These are phyloP conservation scores for Exophiala bonariae DNA, from an alignment of 2,329 filamentous ascomycete species.

Conservation along the genomic window DNA sequence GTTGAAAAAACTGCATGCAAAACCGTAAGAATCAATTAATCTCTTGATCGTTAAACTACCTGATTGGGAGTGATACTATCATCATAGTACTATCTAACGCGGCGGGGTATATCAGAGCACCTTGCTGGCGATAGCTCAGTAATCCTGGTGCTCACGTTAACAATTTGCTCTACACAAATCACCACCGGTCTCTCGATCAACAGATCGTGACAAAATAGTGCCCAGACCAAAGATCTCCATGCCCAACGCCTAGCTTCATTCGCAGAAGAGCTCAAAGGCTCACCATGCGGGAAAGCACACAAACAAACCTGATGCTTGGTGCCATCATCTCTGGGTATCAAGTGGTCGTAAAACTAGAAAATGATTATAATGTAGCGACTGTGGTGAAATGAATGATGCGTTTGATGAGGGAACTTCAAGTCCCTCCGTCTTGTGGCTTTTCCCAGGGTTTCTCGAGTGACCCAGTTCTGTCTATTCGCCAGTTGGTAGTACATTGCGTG, in stretches of 20 bases:
- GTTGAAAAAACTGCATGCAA: too few species aligned
- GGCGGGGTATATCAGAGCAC: too few species aligned
- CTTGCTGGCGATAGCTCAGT: too few species aligned
- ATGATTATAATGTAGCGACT: background rate
- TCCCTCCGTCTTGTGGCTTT: background rate
- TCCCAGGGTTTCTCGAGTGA: too few species aligned
- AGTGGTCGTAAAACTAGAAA: slow-evolving; percentile 1
- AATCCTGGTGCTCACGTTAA: too few species aligned
- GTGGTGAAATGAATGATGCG: background rate
- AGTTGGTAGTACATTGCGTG: background rate
- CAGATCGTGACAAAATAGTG: too few species aligned
- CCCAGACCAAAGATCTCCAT: too few species aligned
- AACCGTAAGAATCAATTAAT: too few species aligned
- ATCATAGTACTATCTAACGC: too few species aligned
- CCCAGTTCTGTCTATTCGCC: background rate
- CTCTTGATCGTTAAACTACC: too few species aligned
- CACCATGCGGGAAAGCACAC: slow-evolving; percentile 1
- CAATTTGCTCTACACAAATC: background rate
- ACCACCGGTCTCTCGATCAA: too few species aligned
- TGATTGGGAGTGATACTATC: too few species aligned
- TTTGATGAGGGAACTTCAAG: background rate
- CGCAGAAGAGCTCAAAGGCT: background rate
- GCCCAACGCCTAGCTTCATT: background rate
- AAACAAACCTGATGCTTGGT: background rate
- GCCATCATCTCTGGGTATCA: slow-evolving; percentile 4